A percentile compares a stretch with the other conserved stretches of the same genome.
Conservation (phyloP, 495 filamentous ascomycete species). For the Neurospora sp. region DNA sequence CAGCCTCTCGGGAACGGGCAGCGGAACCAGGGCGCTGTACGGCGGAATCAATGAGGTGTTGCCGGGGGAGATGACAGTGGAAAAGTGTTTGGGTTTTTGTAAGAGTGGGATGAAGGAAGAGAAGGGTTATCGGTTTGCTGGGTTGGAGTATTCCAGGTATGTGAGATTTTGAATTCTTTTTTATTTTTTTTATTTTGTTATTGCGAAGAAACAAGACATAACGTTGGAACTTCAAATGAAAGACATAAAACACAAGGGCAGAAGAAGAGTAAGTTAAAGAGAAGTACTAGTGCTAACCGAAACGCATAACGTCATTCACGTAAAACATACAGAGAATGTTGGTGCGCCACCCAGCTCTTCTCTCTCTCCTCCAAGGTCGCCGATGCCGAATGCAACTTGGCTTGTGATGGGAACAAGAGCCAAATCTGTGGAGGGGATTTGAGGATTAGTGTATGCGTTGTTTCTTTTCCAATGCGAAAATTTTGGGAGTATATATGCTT, state of each 20-base stretch:
- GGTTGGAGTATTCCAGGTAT: conserved; percentile 40
- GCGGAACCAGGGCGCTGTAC: conserved; percentile 22
- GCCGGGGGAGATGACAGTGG: conserved; percentile 31
- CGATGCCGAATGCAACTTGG: conserved; percentile 30
- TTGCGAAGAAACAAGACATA: no score
- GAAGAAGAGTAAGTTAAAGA: no score
- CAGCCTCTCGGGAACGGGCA: conserved; percentile 12
- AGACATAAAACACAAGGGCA: no score
- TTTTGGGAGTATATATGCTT: not conserved
- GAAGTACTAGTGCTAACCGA: no score
- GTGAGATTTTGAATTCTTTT: conserved; percentile 1
- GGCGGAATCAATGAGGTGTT: conserved; percentile 21
- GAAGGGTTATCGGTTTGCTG: conserved; percentile 27
- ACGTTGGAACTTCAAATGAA: not conserved
- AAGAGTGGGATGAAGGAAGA: not conserved
- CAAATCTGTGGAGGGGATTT: conserved; percentile 37
- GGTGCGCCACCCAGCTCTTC: conserved; percentile 32
- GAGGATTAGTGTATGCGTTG: conserved; percentile 20
- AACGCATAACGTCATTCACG: no score
- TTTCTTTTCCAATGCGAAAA: not conserved
- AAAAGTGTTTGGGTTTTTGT: conserved; percentile 34
- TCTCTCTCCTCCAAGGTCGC: conserved; percentile 19
- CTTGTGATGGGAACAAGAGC: conserved; percentile 33
- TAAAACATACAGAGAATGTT: conserved; percentile 33
- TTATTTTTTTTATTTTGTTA: no score